Evolutionary conservation across 176 grass and related monocot species (phyloP).

Genomic region (Oryza glumipatula): DNA sequence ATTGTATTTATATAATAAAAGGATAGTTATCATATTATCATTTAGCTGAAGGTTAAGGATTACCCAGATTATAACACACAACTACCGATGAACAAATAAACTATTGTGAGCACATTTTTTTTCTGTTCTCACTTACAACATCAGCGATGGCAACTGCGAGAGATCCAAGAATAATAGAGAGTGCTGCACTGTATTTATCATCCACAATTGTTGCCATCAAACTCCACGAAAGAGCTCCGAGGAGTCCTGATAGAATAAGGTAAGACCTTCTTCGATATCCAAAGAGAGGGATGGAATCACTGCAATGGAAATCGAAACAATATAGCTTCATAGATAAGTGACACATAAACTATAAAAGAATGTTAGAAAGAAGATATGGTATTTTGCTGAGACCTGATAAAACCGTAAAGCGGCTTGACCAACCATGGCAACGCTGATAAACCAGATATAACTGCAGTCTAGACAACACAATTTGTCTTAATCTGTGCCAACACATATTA

Average conservation of each 20-base stretch:
- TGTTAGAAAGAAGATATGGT: background rate
- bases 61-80: constrained; percentile 4
- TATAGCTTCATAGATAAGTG: background rate
- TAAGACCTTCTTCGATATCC: constrained; percentile 97
- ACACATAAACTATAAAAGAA: background rate
- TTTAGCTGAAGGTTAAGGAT: background rate
- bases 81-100: background rate
- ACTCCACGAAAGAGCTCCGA: constrained; percentile 91
- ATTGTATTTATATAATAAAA: background rate
- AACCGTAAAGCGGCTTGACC: constrained; percentile 97
- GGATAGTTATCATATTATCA: background rate
- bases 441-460: constrained; percentile 98
- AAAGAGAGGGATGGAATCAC: constrained; percentile 90
- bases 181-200: constrained; percentile 81
- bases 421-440: constrained; percentile 94
- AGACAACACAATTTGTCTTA: constrained; percentile 52
- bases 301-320: constrained; percentile 38
- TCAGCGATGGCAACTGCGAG: constrained; percentile 92
- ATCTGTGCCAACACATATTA: constrained; percentile 2
- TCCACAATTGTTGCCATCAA: constrained; percentile 89
- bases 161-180: constrained; percentile 91
- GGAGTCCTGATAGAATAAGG: constrained; percentile 81
- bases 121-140: constrained; percentile 70
- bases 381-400: constrained; percentile 72
- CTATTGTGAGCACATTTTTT: background rate